Conservation (phyloP, 2,329 filamentous ascomycete genomes). For the Clarireedia paspali region DNA sequence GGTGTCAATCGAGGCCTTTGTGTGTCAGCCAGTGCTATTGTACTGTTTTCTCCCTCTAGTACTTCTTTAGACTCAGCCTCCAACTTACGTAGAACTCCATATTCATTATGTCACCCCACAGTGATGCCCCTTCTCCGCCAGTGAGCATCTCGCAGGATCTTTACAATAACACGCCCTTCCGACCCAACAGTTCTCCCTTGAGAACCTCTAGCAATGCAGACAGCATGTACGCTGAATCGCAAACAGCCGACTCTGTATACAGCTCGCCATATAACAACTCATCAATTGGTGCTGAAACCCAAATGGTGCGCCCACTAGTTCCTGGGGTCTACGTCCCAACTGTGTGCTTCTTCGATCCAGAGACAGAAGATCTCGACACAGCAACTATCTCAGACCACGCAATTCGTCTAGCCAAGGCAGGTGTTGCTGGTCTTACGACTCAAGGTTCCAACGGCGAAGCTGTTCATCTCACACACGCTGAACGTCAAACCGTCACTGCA, state of each 20-base stretch:
- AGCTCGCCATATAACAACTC: slow-evolving; percentile 38
- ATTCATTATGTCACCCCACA: slow-evolving; percentile 38
- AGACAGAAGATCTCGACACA: slow-evolving; percentile 59
- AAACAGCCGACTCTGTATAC: slow-evolving; percentile 27
- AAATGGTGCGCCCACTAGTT: slow-evolving; percentile 33
- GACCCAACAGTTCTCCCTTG: slow-evolving; percentile 17
- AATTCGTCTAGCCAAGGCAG: slow-evolving; percentile 50
- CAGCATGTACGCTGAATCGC: slow-evolving; percentile 30
- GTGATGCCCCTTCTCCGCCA: slow-evolving; percentile 39
- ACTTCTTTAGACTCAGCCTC: not conserved
- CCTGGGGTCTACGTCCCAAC: slow-evolving; percentile 66
- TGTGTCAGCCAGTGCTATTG: not conserved
- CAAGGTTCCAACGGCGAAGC: slow-evolving; percentile 63
- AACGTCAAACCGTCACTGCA: slow-evolving; percentile 50
- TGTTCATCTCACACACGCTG: slow-evolving; percentile 54
- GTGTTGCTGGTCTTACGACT: slow-evolving; percentile 53
- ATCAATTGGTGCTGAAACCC: slow-evolving; percentile 28
- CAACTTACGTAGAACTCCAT: not conserved
- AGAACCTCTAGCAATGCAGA: slow-evolving; percentile 19
- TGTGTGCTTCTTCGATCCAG: slow-evolving; percentile 62
- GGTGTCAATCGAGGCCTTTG: not conserved
- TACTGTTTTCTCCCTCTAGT: not conserved
- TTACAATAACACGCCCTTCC: slow-evolving; percentile 30
- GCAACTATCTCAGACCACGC: slow-evolving; percentile 41
- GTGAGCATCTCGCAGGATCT: slow-evolving; percentile 38